phyloP scores from a whole-genome alignment of 2,329 filamentous ascomycete genomes.

The Chrysoporthe puriensis region DNA sequence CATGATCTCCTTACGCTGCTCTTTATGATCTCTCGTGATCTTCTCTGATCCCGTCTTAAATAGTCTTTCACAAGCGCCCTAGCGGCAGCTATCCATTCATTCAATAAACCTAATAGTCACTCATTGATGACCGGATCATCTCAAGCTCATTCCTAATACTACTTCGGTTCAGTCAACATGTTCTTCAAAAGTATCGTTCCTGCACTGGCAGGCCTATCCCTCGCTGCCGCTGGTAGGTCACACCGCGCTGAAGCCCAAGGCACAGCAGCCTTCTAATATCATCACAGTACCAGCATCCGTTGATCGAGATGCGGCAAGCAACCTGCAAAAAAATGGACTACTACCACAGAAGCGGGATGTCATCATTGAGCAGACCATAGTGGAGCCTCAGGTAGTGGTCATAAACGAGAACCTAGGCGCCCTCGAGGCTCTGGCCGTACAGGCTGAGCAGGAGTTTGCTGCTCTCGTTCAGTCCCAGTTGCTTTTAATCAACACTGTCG shows the following conservation, averaged over 20 bases:
- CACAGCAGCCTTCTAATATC: not conserved
- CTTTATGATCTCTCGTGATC: slow-evolving; percentile 18
- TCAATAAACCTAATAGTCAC: slow-evolving; percentile 13
- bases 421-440: slow-evolving; percentile 39
- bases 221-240: slow-evolving; percentile 37
- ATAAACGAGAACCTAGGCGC: slow-evolving; percentile 43
- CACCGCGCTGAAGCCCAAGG: not conserved
- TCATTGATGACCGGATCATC: slow-evolving; percentile 22
- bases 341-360: slow-evolving; percentile 34
- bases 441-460: slow-evolving; percentile 44
- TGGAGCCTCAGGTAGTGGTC: slow-evolving; percentile 37
- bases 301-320: slow-evolving; percentile 28
- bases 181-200: slow-evolving; percentile 33
- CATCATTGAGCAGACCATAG: slow-evolving; percentile 40
- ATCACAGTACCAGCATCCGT: slow-evolving; percentile 21
- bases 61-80: slow-evolving; percentile 22
- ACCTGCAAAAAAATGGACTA: slow-evolving; percentile 34
- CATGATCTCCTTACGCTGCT: slow-evolving; percentile 27
- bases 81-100: slow-evolving; percentile 27
- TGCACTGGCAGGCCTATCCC: slow-evolving; percentile 37
- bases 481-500: slow-evolving; percentile 41
- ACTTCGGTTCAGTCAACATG: slow-evolving; percentile 32
- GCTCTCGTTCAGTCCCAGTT: slow-evolving; percentile 43
- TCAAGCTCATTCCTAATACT: slow-evolving; percentile 7
- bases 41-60: slow-evolving; percentile 10